A percentile compares a stretch with the other conserved stretches of the same genome.
phyloP scores from a whole-genome alignment of 495 filamentous ascomycete species.

The Penicillium goetzii region DNA sequence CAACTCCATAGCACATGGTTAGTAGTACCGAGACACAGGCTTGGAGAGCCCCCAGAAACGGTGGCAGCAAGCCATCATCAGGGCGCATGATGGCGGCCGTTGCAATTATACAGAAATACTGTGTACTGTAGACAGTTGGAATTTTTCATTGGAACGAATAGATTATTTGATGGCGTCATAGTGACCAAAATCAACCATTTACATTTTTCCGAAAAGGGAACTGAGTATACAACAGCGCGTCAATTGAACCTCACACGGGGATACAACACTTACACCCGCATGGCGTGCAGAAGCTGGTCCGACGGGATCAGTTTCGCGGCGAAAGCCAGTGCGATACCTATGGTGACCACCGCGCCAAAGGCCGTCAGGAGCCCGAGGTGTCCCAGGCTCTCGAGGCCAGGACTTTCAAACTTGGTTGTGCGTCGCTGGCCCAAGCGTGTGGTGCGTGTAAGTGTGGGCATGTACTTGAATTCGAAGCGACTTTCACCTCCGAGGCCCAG shows the following conservation, averaged over 20 bases:
- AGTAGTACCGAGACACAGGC: constrained; percentile 1
- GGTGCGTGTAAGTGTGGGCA: constrained; percentile 53
- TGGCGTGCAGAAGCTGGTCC: constrained; percentile 18
- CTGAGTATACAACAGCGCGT: not conserved
- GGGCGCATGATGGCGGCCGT: not conserved
- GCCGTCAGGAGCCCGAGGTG: constrained; percentile 36
- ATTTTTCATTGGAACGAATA: not conserved
- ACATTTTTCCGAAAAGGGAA: not conserved
- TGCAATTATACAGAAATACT: not conserved
- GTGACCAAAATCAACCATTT: not conserved
- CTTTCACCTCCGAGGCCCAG: constrained; percentile 60
- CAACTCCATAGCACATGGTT: constrained; percentile 1
- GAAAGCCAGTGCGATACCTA: constrained; percentile 29
- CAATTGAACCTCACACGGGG: not conserved
- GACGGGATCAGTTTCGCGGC: constrained; percentile 27
- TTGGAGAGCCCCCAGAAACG: constrained; percentile 1
- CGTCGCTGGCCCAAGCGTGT: constrained; percentile 39
- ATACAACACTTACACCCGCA: constrained; percentile 9
- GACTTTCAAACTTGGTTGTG: constrained; percentile 26
- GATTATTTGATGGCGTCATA: not conserved
- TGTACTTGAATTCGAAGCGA: constrained; percentile 66
- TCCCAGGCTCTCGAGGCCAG: constrained; percentile 36
- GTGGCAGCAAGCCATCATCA: not conserved
- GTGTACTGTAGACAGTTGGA: not conserved
- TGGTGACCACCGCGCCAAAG: constrained; percentile 20